These are phyloP conservation scores for Salisapilia sapeloensis DNA, from an alignment of 352 stramenopile genomes.

Conservation along the genomic window DNA sequence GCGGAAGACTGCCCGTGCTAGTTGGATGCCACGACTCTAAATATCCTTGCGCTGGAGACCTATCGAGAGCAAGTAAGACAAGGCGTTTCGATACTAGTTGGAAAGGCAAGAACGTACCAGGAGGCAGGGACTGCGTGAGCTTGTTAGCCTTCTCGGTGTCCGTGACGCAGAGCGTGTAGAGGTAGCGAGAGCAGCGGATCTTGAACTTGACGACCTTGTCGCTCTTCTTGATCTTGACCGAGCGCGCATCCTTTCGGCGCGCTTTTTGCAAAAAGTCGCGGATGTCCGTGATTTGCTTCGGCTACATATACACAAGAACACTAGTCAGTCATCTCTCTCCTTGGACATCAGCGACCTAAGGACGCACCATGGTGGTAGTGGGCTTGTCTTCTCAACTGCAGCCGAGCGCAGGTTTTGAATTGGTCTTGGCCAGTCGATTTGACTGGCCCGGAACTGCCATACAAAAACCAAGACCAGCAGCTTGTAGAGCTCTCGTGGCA, in stretches of 20 bases:
- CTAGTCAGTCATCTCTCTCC: too few relatives aligned
- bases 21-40: too few relatives aligned
- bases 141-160: constrained; percentile 99
- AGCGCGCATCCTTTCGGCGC: constrained; percentile 93
- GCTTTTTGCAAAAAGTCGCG: constrained; percentile 98
- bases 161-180: constrained; percentile 97
- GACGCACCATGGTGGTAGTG: too few relatives aligned
- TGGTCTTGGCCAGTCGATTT: too few relatives aligned
- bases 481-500: too few relatives aligned
- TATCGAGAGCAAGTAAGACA: constrained; percentile 4
- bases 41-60: constrained; percentile 87
- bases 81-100: not conserved
- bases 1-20: constrained; percentile 1
- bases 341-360: too few relatives aligned
- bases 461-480: too few relatives aligned
- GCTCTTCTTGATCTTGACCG: constrained; percentile 99
- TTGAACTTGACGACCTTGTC: constrained; percentile 98
- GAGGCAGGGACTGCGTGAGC: constrained; percentile 97
- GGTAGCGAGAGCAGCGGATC: constrained; percentile 98
- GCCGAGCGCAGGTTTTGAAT: too few relatives aligned
- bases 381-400: too few relatives aligned
- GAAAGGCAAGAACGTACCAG: constrained; percentile 43
- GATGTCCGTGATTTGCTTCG: constrained; percentile 99
- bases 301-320: too few relatives aligned
- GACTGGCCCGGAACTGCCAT: too few relatives aligned